These are phyloP conservation scores for Scutellaria minor DNA, from an alignment of 257 asterid genomes.

Conservation along the genomic window DNA sequence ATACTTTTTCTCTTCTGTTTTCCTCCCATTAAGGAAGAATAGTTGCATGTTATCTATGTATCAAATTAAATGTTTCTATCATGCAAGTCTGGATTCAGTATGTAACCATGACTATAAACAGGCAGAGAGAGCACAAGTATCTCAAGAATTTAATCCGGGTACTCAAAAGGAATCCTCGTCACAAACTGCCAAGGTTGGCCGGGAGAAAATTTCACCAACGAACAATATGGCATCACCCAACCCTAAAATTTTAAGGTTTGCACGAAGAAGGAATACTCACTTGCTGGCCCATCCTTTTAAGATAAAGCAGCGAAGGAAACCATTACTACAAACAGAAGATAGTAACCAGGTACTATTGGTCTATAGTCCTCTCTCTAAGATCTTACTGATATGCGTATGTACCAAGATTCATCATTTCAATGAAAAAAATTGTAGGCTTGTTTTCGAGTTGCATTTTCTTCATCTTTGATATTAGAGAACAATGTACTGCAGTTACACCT, in stretches of 20 bases:
- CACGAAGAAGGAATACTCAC: conserved; percentile 42
- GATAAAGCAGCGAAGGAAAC: conserved; percentile 51
- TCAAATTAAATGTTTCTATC: conserved; percentile 4
- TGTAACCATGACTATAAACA: conserved; percentile 39
- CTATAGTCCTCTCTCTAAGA: conserved; percentile 7
- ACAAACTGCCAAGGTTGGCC: conserved; percentile 40
- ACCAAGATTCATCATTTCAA: neutral
- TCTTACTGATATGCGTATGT: conserved; percentile 22
- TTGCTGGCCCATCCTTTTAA: conserved; percentile 43
- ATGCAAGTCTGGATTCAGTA: neutral
- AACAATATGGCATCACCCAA: conserved; percentile 37
- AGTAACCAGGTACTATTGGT: conserved; percentile 53
- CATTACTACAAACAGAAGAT: conserved; percentile 39
- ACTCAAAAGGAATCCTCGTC: conserved; percentile 44
- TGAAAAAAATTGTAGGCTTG: conserved; percentile 18
- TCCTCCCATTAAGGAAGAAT: conserved; percentile 18
- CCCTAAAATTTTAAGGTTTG: conserved; percentile 32
- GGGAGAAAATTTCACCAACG: conserved; percentile 41
- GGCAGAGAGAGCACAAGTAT: conserved; percentile 46
- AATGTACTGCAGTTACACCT: too few relatives aligned
- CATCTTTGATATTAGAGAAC: neutral
- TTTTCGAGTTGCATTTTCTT: conserved; percentile 12
- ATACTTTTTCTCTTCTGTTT: neutral
- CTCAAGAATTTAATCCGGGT: conserved; percentile 47
- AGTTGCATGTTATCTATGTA: conserved; percentile 20